A percentile compares a stretch with the other conserved stretches of the same genome.
Conservation (phyloP, 805 yeast species). For the Kazachstania psychrophila region DNA sequence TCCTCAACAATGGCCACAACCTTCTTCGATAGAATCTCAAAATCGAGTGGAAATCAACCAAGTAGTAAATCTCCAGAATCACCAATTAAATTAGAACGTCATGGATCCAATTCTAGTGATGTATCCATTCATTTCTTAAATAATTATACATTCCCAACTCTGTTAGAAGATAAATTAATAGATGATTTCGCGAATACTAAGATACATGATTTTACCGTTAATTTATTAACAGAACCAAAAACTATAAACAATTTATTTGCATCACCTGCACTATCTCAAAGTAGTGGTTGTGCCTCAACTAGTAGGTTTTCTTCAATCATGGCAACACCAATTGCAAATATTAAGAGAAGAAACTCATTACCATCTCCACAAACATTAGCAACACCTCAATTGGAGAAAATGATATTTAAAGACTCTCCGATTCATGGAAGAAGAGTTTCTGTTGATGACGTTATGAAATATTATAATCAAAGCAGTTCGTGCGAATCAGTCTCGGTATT, state of each 20-base stretch:
- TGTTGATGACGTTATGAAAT: constrained; percentile 25
- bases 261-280: too few relatives aligned
- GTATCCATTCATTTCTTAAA: constrained; percentile 20
- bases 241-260: too few relatives aligned
- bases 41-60: too few relatives aligned
- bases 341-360: constrained; percentile 2
- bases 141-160: constrained; percentile 25
- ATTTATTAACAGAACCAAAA: too few relatives aligned
- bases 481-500: constrained; percentile 10
- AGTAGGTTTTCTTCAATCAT: neutral
- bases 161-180: constrained; percentile 17
- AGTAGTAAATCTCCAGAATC: too few relatives aligned
- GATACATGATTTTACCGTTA: too few relatives aligned
- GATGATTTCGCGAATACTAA: constrained; percentile 7
- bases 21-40: constrained; percentile 9
- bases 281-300: too few relatives aligned
- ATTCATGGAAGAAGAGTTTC: constrained; percentile 17
- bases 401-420: constrained; percentile 12
- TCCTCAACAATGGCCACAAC: constrained; percentile 27
- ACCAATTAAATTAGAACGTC: too few relatives aligned
- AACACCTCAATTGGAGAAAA: constrained; percentile 21
- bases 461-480: constrained; percentile 23
- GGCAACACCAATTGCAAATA: neutral
- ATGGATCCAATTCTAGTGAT: constrained; percentile 15
- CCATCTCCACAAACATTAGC: constrained; percentile 1